These are phyloP conservation scores for Cadophora luteo-olivacea DNA, from an alignment of 2,329 filamentous ascomycete species.

Conservation along the genomic window DNA sequence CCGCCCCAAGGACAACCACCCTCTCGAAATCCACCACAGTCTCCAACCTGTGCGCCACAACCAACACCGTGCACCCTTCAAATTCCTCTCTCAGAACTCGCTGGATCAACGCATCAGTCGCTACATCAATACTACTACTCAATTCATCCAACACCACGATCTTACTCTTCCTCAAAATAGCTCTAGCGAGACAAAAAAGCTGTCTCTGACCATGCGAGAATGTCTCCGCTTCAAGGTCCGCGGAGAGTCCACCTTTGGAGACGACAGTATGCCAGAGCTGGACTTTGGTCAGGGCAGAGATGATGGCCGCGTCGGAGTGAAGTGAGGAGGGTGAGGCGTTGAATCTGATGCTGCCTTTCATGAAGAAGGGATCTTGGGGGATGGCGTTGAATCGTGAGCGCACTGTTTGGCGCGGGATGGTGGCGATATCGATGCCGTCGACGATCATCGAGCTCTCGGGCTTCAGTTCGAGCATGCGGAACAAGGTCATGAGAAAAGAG, in stretches of 20 bases:
- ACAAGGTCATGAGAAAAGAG: slow-evolving; percentile 53
- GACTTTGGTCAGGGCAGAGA: slow-evolving; percentile 52
- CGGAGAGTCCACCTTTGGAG: slow-evolving; percentile 34
- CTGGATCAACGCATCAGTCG: too few relatives aligned
- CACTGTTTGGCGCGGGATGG: slow-evolving; percentile 51
- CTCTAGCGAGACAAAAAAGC: slow-evolving; percentile 55
- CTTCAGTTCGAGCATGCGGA: slow-evolving; percentile 55
- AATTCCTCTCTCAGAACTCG: too few relatives aligned
- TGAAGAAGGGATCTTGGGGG: slow-evolving; percentile 58
- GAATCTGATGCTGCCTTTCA: slow-evolving; percentile 54
- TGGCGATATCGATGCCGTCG: slow-evolving; percentile 54
- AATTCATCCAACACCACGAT: slow-evolving; percentile 47
- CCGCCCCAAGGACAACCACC: too few relatives aligned
- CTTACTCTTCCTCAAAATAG: slow-evolving; percentile 47
- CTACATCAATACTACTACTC: slow-evolving; percentile 41
- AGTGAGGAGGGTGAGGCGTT: slow-evolving; percentile 54
- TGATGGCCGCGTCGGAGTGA: slow-evolving; percentile 50
- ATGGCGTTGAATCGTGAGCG: slow-evolving; percentile 50
- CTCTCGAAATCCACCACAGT: too few relatives aligned
- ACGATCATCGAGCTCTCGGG: slow-evolving; percentile 52
- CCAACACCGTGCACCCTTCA: too few relatives aligned
- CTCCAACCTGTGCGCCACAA: too few relatives aligned
- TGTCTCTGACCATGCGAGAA: slow-evolving; percentile 61
- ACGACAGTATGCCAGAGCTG: slow-evolving; percentile 40
- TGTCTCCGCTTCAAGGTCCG: slow-evolving; percentile 58